A percentile compares a stretch with the other conserved stretches of the same genome.
Evolutionary conservation across 495 filamentous ascomycete species (phyloP).

Genomic region (Pyronema domesticum): DNA sequence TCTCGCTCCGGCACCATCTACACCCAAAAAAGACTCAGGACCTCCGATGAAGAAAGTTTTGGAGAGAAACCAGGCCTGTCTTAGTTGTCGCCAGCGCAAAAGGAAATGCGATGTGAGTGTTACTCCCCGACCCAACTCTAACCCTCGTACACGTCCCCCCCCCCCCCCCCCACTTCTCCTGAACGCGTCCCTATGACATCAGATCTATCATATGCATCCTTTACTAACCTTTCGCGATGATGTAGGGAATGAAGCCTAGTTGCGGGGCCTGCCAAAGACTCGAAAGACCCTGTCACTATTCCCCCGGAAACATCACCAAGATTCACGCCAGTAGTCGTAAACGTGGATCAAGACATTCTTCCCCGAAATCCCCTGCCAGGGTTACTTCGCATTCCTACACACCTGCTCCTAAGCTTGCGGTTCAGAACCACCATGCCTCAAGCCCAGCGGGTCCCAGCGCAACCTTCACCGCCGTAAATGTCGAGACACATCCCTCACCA

Average conservation of each 20-base stretch:
- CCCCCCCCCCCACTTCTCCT: not conserved
- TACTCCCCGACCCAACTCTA: not conserved
- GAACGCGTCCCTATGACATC: not conserved
- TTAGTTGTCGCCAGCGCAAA: conserved; percentile 21
- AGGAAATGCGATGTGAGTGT: conserved; percentile 22
- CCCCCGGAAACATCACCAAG: conserved; percentile 18
- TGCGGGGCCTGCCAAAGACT: conserved; percentile 21
- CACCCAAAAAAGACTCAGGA: not conserved
- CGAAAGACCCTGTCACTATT: conserved; percentile 18
- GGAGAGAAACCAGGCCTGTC: conserved; percentile 21
- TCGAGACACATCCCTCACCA: too few species aligned
- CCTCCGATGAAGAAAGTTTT: conserved; percentile 21
- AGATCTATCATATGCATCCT: not conserved
- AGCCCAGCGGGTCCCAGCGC: too few species aligned
- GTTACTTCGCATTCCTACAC: not conserved
- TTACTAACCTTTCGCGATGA: conserved; percentile 2
- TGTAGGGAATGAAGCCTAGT: conserved; percentile 20
- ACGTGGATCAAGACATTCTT: not conserved
- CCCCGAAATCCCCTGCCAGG: not conserved
- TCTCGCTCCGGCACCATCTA: not conserved
- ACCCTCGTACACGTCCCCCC: not conserved
- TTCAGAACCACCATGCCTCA: too few species aligned
- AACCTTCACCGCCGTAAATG: too few species aligned
- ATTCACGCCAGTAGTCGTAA: conserved; percentile 12
- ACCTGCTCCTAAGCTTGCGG: too few species aligned